Evolutionary conservation across 2,329 filamentous ascomycete species (phyloP).

Genomic region (Myriosclerotinia curreyana): DNA sequence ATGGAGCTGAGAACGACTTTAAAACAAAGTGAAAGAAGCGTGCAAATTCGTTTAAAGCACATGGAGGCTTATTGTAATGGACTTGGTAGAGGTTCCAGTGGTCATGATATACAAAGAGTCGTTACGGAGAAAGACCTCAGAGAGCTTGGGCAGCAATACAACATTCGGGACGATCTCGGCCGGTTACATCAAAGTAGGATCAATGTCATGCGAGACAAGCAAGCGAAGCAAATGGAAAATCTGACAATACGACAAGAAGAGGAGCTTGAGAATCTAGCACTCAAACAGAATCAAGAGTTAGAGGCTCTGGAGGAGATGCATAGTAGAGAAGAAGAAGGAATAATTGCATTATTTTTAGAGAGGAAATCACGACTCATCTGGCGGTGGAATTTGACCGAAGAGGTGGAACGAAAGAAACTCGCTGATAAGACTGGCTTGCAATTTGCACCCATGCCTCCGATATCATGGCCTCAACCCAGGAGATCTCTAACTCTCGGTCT

Average conservation of each 20-base stretch:
- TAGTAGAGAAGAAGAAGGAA: slow-evolving; percentile 49
- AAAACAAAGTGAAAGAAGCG: slow-evolving; percentile 55
- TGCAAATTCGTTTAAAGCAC: slow-evolving; percentile 57
- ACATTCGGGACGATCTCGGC: slow-evolving; percentile 56
- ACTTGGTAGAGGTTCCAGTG: slow-evolving; percentile 44
- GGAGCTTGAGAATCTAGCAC: slow-evolving; percentile 49
- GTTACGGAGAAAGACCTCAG: slow-evolving; percentile 59
- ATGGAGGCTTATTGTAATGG: slow-evolving; percentile 65
- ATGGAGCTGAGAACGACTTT: slow-evolving; percentile 55
- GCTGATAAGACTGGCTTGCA: slow-evolving; percentile 45
- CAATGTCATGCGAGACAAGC: slow-evolving; percentile 63
- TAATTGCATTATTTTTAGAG: slow-evolving; percentile 46
- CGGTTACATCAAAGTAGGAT: slow-evolving; percentile 58
- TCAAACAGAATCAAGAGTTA: slow-evolving; percentile 48
- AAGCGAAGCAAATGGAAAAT: slow-evolving; percentile 60
- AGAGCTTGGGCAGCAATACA: slow-evolving; percentile 60
- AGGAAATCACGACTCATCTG: slow-evolving; percentile 47
- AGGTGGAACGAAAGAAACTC: slow-evolving; percentile 53
- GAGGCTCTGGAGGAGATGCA: slow-evolving; percentile 49
- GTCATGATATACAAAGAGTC: slow-evolving; percentile 47
- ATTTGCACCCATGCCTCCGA: slow-evolving; percentile 44
- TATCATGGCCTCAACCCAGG: slow-evolving; percentile 43
- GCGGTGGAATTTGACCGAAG: slow-evolving; percentile 53
- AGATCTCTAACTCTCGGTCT: slow-evolving; percentile 25
- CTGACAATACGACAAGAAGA: slow-evolving; percentile 53